Evolutionary conservation across 169 alveolate species (phyloP), one percentile per base, ranked within the genome.

Genomic region (Cryptosporidium sp.): DNA sequence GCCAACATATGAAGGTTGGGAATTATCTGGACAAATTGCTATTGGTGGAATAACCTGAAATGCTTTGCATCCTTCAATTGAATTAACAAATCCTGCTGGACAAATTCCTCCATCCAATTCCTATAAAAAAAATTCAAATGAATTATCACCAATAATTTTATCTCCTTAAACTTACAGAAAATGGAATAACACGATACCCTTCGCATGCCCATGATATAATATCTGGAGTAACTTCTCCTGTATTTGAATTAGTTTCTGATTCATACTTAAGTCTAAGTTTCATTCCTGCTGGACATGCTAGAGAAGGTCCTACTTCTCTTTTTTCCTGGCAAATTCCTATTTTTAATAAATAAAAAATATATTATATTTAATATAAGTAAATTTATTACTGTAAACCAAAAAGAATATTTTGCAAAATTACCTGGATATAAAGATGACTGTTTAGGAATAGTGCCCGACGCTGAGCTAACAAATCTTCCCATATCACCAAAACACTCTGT

Each of bases 61-160:
- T 18, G 89, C 89, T 21, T 80, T 80, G 62, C 89, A 80, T 3
- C 89, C 89, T 62, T 80, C 89, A 31, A 80, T 62, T 80, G 89
- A 80, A 29, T 29, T 35, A 37, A 45, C 23, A 80, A 45, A 80
- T 29, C 89, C 89, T 29, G 89, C 73, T 5, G 89, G 89, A 26
- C 89, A 80, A 35, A 80, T 33, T n/a, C 89, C 89, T 48, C 89
- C 75, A 65, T 80, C 70, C 31, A 62, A 62, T 61, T 35, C 48
- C 89, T 80, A 31, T 21, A 45, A 3, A 33, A 3, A 18, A 9
- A 16, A 35, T 14, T 51, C 10, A 21, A 16, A 39, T 23, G 23
- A 70, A 18, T 70, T 44, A 3, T 35, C 0, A 23, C 21, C 12
- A 44, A 8, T 39, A 9, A 0, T 16, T 44, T 18, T 26, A 39